These are phyloP conservation scores for Trichoderma asperellum DNA, from an alignment of 2,329 filamentous ascomycete genomes.

Conservation along the genomic window DNA sequence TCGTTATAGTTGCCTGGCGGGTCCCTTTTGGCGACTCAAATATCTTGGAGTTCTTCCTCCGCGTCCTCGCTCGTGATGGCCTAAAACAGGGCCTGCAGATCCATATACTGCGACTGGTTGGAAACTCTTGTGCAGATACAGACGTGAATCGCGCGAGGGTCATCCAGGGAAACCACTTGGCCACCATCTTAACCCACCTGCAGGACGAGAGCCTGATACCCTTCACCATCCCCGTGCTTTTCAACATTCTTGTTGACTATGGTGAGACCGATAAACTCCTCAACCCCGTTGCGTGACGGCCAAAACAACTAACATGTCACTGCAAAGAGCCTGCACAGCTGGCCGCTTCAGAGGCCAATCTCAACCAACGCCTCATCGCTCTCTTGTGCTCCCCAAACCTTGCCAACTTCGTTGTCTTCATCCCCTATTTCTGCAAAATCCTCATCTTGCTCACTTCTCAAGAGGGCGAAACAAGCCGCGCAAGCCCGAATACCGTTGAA, in stretches of 20 bases:
- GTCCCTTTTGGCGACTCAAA: conserved; percentile 61
- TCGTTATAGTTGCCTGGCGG: conserved; percentile 57
- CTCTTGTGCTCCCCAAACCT: conserved; percentile 54
- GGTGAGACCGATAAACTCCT: conserved; percentile 46
- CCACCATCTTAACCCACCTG: conserved; percentile 54
- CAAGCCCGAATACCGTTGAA: conserved; percentile 52
- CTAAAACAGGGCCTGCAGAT: conserved; percentile 52
- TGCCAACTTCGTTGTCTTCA: conserved; percentile 46
- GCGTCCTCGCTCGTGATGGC: conserved; percentile 46
- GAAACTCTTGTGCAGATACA: conserved; percentile 66
- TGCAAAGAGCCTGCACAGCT: conserved; percentile 59
- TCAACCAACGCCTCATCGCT: conserved; percentile 55
- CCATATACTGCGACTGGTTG: conserved; percentile 61
- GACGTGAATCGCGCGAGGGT: conserved; percentile 64
- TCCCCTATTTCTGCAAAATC: conserved; percentile 61
- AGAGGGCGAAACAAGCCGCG: conserved; percentile 51
- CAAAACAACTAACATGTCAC: background rate
- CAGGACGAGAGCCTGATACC: conserved; percentile 52
- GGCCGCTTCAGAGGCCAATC: conserved; percentile 55
- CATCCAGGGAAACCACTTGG: conserved; percentile 53
- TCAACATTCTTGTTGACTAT: conserved; percentile 67
- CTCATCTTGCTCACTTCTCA: conserved; percentile 58
- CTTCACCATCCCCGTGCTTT: conserved; percentile 62
- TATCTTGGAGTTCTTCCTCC: conserved; percentile 60
- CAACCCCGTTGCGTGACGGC: background rate